Evolutionary conservation across 768 basidiomycete genomes (phyloP), one percentile per base, ranked within the genome.

Genomic region (Panellus pusillus): DNA sequence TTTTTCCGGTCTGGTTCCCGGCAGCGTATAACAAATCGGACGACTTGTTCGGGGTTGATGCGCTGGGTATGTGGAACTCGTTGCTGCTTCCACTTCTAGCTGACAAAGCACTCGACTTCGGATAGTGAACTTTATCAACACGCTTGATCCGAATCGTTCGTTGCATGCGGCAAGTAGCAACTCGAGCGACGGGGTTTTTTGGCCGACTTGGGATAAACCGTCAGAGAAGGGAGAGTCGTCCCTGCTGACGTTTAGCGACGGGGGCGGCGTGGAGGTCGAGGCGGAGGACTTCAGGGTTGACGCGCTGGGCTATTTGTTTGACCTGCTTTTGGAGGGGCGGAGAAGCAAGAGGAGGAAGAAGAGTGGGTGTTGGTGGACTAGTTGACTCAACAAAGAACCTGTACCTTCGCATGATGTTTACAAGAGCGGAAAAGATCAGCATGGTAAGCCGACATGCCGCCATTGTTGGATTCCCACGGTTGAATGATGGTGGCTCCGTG

Each of bases 81-180:
- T 19, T 14, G 0, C 7, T 4, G 9, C 17, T 13, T 35, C 6
- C 13, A 6, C 14, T 17, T 18, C 29, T 18, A 24, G 24, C 24
- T 24, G 24, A 24, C 24, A 24, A n/a, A n/a, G n/a, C n/a, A n/a
- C n/a, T 24, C 24, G 39, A 36, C 27, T 6, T 28, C 20, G 18
- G n/a, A 19, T 14, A 58, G 52, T 52, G 35, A 57, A 53, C 43
- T 52, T 58, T 24, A 17, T 53, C 45, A 58, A 52, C 14, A 53
- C 27, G 1, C 41, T 58, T 14, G 44, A 52, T n/a, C 56, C 51
- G 31, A 58, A 53, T 40, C n/a, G 18, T 8, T 38, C 37, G 9
- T 14, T 31, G 29, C 1, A 20, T 20, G 7, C 29, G 31, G 24
- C 24, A 6, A 24, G 24, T 24, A 18, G 7, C 38, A 37, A 19